Percentiles rank a stretch among this genome's conserved stretches.
These are phyloP conservation scores for Daedaleopsis sinensis DNA, from an alignment of 768 basidiomycete genomes.

Conservation along the genomic window DNA sequence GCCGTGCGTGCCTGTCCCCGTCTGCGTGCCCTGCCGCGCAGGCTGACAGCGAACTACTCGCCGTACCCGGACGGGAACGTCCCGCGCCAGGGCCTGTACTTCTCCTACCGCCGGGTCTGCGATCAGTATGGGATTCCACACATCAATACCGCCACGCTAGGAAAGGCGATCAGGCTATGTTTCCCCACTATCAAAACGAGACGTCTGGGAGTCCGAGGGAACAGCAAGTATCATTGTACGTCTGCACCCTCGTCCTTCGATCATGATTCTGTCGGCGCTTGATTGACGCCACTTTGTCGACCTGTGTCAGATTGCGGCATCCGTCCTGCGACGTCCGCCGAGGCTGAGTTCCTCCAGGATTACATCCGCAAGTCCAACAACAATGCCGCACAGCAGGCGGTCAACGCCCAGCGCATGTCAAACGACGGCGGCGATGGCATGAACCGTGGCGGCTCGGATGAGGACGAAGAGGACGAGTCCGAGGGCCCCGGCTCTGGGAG, in stretches of 20 bases:
- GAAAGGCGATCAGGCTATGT: constrained; percentile 91
- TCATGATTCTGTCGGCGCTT: constrained; percentile 28
- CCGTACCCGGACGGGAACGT: constrained; percentile 93
- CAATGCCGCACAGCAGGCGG: constrained; percentile 73
- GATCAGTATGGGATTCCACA: constrained; percentile 93
- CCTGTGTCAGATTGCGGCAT: constrained; percentile 79
- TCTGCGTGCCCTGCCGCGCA: constrained; percentile 31
- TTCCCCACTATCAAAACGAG: constrained; percentile 96
- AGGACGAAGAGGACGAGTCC: constrained; percentile 88
- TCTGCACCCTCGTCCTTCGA: constrained; percentile 32
- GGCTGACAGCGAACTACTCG: constrained; percentile 88
- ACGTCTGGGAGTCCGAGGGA: constrained; percentile 88
- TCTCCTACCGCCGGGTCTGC: constrained; percentile 88
- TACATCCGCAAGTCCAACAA: constrained; percentile 92
- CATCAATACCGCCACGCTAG: constrained; percentile 94
- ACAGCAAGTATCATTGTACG: constrained; percentile 96
- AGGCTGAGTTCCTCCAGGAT: constrained; percentile 91
- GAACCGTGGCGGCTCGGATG: constrained; percentile 63
- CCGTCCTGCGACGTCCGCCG: constrained; percentile 86
- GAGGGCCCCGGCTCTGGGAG: constrained; percentile 66
- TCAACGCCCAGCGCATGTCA: constrained; percentile 73
- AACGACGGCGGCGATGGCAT: constrained; percentile 68
- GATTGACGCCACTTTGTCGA: constrained; percentile 28
- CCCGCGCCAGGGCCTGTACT: constrained; percentile 91
- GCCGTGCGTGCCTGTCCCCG: constrained; percentile 16